Evolutionary conservation across 163 green algal species (phyloP).

Genomic region (Prototheca cutis): DNA sequence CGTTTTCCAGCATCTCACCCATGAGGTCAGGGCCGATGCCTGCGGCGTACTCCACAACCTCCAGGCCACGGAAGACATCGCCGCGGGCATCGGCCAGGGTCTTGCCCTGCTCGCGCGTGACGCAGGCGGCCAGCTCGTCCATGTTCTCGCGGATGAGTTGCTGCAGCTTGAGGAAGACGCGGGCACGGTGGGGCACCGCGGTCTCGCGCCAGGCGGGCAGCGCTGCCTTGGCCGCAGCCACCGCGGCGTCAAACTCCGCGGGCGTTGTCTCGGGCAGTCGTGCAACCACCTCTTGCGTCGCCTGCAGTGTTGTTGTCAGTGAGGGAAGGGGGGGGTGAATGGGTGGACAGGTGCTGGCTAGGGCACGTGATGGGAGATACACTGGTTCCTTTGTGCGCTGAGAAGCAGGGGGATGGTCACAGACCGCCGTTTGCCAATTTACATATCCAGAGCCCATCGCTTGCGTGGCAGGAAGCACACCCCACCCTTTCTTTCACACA

Average conservation of each 20-base stretch:
- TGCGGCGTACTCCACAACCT: constrained; percentile 85
- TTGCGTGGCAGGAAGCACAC: too few species aligned
- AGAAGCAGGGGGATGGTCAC: too few species aligned
- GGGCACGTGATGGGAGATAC: too few species aligned
- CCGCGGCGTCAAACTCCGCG: constrained; percentile 76
- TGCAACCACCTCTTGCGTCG: constrained; percentile 77
- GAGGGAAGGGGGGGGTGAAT: background rate
- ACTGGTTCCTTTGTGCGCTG: too few species aligned
- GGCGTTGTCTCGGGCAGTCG: constrained; percentile 62
- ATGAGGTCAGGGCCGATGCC: constrained; percentile 61
- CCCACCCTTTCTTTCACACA: too few species aligned
- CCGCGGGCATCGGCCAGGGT: constrained; percentile 86
- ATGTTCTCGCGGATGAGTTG: constrained; percentile 79
- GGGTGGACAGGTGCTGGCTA: too few species aligned
- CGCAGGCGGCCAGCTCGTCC: constrained; percentile 71
- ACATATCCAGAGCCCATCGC: too few species aligned
- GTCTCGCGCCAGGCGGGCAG: constrained; percentile 71
- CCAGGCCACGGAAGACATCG: constrained; percentile 85
- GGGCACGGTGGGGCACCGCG: constrained; percentile 50
- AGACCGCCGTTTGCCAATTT: too few species aligned
- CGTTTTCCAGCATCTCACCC: constrained; percentile 81
- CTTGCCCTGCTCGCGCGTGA: constrained; percentile 94
- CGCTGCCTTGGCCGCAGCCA: constrained; percentile 63
- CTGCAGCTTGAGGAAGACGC: constrained; percentile 82
- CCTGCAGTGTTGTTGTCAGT: constrained; percentile 24